Evolutionary conservation across 805 yeast genomes (phyloP).

Genomic region (Candida chilensis): DNA sequence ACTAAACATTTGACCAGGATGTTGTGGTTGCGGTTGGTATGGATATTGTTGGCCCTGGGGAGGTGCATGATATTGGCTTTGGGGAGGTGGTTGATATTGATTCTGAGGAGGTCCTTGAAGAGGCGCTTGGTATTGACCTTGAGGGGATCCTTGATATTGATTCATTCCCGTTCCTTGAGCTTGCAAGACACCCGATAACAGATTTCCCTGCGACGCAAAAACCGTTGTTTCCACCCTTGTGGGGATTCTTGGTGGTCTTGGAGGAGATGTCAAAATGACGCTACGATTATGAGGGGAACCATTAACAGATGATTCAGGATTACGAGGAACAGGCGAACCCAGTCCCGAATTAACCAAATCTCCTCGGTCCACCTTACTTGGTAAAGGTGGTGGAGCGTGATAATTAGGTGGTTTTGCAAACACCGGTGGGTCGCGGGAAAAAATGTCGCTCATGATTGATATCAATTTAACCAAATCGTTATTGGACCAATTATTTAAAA

Average conservation of each 20-base stretch:
- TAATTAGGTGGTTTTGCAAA: constrained; percentile 15
- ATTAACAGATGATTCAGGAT: too few species aligned
- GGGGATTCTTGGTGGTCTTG: constrained; percentile 1
- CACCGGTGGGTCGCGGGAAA: constrained; percentile 37
- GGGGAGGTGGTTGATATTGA: constrained; percentile 5
- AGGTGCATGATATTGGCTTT: constrained; percentile 1
- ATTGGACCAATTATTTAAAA: constrained; percentile 47
- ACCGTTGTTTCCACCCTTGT: background rate
- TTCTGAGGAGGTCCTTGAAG: constrained; percentile 1
- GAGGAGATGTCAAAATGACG: constrained; percentile 3
- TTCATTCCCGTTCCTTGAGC: constrained; percentile 18
- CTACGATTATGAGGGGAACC: background rate
- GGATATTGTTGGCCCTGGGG: constrained; percentile 1
- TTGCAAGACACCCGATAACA: constrained; percentile 24
- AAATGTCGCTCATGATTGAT: constrained; percentile 17
- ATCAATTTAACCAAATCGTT: constrained; percentile 18
- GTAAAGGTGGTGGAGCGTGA: constrained; percentile 4
- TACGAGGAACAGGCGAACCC: too few species aligned
- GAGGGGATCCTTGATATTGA: constrained; percentile 12
- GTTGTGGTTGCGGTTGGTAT: constrained; percentile 3
- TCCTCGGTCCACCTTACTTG: background rate
- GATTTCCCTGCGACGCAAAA: constrained; percentile 6
- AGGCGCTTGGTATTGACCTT: constrained; percentile 7
- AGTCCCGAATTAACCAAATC: too few species aligned
- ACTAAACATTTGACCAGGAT: constrained; percentile 3